These are phyloP conservation scores for Taxawa tesnikishii DNA, from an alignment of 2,329 filamentous ascomycete genomes.

Conservation along the genomic window DNA sequence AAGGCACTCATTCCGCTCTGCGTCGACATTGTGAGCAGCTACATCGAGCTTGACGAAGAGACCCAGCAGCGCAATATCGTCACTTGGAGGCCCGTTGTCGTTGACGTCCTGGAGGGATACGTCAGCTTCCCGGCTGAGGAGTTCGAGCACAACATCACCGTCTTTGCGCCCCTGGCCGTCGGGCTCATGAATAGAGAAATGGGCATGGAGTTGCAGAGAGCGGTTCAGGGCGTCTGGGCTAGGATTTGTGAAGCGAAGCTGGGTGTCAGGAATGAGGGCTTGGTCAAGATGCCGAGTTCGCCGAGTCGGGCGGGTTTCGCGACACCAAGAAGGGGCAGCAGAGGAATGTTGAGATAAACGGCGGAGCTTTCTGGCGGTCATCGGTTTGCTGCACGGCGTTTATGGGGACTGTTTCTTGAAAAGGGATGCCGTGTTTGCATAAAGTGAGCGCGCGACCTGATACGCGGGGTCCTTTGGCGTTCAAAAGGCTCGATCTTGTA, in stretches of 20 bases:
- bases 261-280: slow-evolving; percentile 16
- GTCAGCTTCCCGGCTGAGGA: slow-evolving; percentile 67
- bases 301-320: slow-evolving; percentile 12
- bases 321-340: slow-evolving; percentile 14
- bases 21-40: slow-evolving; percentile 82
- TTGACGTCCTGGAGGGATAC: slow-evolving; percentile 92
- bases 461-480: too few relatives aligned
- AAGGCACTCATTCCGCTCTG: slow-evolving; percentile 87
- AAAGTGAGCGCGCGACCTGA: too few relatives aligned
- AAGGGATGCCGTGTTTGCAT: too few relatives aligned
- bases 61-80: slow-evolving; percentile 94
- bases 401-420: too few relatives aligned
- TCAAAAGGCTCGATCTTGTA: too few relatives aligned
- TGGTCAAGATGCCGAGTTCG: slow-evolving; percentile 10
- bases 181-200: slow-evolving; percentile 76
- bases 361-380: too few relatives aligned
- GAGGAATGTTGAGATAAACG: slow-evolving; percentile 5
- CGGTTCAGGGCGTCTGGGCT: slow-evolving; percentile 64
- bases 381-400: too few relatives aligned
- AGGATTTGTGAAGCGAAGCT: slow-evolving; percentile 68
- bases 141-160: slow-evolving; percentile 66
- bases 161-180: slow-evolving; percentile 77
- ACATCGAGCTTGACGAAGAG: slow-evolving; percentile 80
- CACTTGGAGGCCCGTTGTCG: slow-evolving; percentile 93
- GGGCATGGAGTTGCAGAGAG: slow-evolving; percentile 62